These are phyloP conservation scores for Xylaria nigripes DNA, from an alignment of 495 filamentous ascomycete genomes.

Conservation along the genomic window DNA sequence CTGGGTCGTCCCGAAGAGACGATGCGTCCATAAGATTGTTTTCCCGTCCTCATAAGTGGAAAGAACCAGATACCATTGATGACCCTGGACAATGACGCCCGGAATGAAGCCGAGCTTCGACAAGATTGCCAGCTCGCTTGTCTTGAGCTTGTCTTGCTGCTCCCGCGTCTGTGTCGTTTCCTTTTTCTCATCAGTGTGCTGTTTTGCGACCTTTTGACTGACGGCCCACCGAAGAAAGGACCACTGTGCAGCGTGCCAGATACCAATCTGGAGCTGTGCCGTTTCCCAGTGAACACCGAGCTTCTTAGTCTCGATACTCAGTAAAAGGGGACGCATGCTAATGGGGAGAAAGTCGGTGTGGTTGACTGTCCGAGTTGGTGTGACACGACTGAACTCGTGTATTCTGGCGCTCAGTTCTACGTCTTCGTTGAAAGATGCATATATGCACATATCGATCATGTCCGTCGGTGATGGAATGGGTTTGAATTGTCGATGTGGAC, in stretches of 20 bases:
- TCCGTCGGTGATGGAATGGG: background rate
- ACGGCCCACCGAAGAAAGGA: conserved; percentile 5
- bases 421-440: background rate
- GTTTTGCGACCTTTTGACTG: background rate
- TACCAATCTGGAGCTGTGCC: conserved; percentile 8
- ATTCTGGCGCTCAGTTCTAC: background rate
- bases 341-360: conserved; percentile 6
- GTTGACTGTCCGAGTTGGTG: conserved; percentile 7
- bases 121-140: background rate
- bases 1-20: conserved; percentile 3
- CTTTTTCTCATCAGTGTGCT: background rate
- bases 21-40: background rate
- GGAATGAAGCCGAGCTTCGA: conserved; percentile 8
- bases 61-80: conserved; percentile 5
- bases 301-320: conserved; percentile 11
- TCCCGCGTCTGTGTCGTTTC: background rate
- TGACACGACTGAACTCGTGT: background rate
- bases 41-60: conserved; percentile 8
- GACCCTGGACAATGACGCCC: conserved; percentile 6
- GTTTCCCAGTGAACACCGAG: conserved; percentile 1
- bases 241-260: conserved; percentile 10
- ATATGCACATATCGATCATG: conserved; percentile 2
- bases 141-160: background rate
- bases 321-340: background rate
- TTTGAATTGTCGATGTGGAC: background rate